These are phyloP conservation scores for Suillus tomentosus DNA, from an alignment of 768 basidiomycete species.

Conservation along the genomic window DNA sequence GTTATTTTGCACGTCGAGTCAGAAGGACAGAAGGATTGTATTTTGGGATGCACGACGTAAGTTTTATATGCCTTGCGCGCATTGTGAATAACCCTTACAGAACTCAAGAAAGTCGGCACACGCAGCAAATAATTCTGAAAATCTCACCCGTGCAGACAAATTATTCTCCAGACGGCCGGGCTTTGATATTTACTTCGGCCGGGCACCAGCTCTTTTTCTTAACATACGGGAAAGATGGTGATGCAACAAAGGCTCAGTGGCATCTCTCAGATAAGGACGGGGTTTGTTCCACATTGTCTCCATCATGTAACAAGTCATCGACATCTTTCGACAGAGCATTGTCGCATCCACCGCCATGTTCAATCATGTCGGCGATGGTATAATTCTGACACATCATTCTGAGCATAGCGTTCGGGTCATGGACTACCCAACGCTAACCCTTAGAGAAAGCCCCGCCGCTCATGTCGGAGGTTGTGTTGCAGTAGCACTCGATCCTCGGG, in stretches of 20 bases:
- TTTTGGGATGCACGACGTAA: slow-evolving; percentile 87
- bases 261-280: slow-evolving; percentile 36
- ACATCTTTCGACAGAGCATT: slow-evolving; percentile 37
- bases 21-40: slow-evolving; percentile 71
- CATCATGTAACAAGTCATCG: neutral
- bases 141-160: slow-evolving; percentile 63
- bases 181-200: slow-evolving; percentile 62
- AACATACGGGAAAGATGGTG: slow-evolving; percentile 54
- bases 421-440: slow-evolving; percentile 62
- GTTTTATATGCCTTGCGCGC: slow-evolving; percentile 21
- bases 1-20: slow-evolving; percentile 77
- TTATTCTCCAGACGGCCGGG: slow-evolving; percentile 73
- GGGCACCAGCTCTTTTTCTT: slow-evolving; percentile 64
- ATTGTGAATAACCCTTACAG: slow-evolving; percentile 13
- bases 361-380: slow-evolving; percentile 73
- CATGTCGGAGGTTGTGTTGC: slow-evolving; percentile 83
- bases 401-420: slow-evolving; percentile 68
- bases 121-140: slow-evolving; percentile 61
- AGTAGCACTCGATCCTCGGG: slow-evolving; percentile 78
- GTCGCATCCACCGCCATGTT: slow-evolving; percentile 69
- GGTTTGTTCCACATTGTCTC: slow-evolving; percentile 11
- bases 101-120: slow-evolving; percentile 63
- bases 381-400: slow-evolving; percentile 64
- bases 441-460: slow-evolving; percentile 65
- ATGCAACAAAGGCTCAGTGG: slow-evolving; percentile 56